Evolutionary conservation across 2,329 filamentous ascomycete genomes (phyloP), one percentile per base, ranked within the genome.

Genomic region (Teratosphaeria pseudoeucalypti): DNA sequence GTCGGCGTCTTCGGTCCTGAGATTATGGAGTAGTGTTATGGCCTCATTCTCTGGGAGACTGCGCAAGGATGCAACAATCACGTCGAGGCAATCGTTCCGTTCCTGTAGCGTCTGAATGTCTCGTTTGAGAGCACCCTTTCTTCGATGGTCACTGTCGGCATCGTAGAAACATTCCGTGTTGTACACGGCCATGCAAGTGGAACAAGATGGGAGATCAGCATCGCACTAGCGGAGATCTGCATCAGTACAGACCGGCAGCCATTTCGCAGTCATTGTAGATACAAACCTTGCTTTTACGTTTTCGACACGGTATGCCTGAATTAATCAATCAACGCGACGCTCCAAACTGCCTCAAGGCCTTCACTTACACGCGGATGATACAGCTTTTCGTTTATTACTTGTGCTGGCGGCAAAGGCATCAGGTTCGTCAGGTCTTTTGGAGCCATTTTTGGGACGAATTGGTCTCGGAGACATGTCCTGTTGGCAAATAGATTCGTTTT

Each of bases 181-280:
- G 67, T 81, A 81, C 10, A 81, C 78, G 23, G 77, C 76, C 9
- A 72, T 74, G 63, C 79, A 81, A 11, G 79, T 80, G 26, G 78
- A 78, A 68, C 79, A 82, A 6, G 75, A 68, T 37, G 79, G 79
- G 12, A 73, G 69, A 34, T 72, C 70, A 39, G 79, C 78, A 68
- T 82, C 79, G 66, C 79, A 81, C 78, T 81, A 63, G 52, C 32
- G 43, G 43, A 61, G 12, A 60, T 61, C 47, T 63, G 61, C 39
- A 29, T 43, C 23, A 49, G 54, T 56, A 23, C 9, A 53, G 23
- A 16, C 7, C 14, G 39, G 12, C 26, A 27, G 12, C 55, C 14
- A 23, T 6, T 16, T 19, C 7, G 12, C 2, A n/a, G 19, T 49
- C 19, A n/a, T 49, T 19, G 43, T 23, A 49, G 19, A 23, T 14